Conservation (phyloP, 1,139 yeast species). For the Yamadazyma sp. region DNA sequence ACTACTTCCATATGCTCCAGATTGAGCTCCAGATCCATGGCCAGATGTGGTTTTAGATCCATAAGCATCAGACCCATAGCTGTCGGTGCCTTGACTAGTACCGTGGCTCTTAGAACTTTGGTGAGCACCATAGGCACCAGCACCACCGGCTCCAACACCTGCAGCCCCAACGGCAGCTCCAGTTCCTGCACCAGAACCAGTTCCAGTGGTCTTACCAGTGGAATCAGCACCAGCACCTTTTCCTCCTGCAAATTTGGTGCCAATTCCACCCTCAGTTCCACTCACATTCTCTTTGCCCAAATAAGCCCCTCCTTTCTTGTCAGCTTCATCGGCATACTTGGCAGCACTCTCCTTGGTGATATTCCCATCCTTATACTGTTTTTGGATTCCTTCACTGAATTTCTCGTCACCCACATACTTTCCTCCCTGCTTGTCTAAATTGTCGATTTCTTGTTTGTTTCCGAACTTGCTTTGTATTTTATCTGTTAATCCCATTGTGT, state of each 20-base stretch:
- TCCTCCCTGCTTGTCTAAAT: conserved; percentile 33
- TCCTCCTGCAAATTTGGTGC: conserved; percentile 22
- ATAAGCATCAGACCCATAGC: conserved; percentile 12
- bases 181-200: conserved; percentile 16
- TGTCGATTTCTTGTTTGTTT: conserved; percentile 27
- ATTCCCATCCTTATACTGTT: conserved; percentile 32
- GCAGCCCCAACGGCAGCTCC: conserved; percentile 13
- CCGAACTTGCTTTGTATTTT: conserved; percentile 30
- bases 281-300: conserved; percentile 30
- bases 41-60: conserved; percentile 9
- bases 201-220: no score
- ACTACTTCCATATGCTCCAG: background rate
- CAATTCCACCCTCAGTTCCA: conserved; percentile 32
- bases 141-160: conserved; percentile 9
- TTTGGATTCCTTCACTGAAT: conserved; percentile 22
- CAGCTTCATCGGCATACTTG: conserved; percentile 27
- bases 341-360: conserved; percentile 27
- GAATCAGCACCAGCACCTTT: conserved; percentile 7
- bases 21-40: conserved; percentile 5
- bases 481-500: conserved; percentile 36
- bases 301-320: conserved; percentile 28
- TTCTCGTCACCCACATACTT: conserved; percentile 27
- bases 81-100: conserved; percentile 14
- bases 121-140: background rate
- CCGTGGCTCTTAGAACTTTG: conserved; percentile 9